These are phyloP conservation scores for Xylariaceae sp. DNA, from an alignment of 2,329 filamentous ascomycete genomes.

Conservation along the genomic window DNA sequence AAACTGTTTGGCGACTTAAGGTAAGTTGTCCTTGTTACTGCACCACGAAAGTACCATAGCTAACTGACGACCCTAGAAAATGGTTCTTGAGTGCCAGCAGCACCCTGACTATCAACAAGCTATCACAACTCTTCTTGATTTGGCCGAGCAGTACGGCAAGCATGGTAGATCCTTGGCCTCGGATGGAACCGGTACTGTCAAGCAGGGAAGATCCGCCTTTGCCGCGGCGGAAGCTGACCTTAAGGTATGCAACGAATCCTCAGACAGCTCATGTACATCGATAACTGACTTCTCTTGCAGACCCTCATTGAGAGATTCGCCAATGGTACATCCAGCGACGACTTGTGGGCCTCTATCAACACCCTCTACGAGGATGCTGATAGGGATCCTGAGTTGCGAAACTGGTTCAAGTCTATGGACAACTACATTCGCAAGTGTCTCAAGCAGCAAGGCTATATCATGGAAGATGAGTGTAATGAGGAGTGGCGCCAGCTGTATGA, in stretches of 20 bases:
- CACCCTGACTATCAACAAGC: slow-evolving; percentile 93
- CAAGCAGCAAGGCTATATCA: slow-evolving; percentile 88
- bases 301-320: slow-evolving; percentile 93
- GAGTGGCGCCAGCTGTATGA: slow-evolving; percentile 90
- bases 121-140: slow-evolving; percentile 82
- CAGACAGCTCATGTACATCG: slow-evolving; percentile 18
- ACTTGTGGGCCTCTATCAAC: slow-evolving; percentile 84
- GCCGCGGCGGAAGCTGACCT: slow-evolving; percentile 78
- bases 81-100: slow-evolving; percentile 94
- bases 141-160: slow-evolving; percentile 84
- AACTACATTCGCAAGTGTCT: slow-evolving; percentile 81
- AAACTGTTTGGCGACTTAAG: slow-evolving; percentile 87
- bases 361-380: slow-evolving; percentile 88
- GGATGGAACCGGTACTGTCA: slow-evolving; percentile 71
- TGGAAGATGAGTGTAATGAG: slow-evolving; percentile 78
- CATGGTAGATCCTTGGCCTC: slow-evolving; percentile 72
- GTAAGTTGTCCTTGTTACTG: slow-evolving; percentile 33
- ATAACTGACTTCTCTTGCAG: slow-evolving; percentile 56
- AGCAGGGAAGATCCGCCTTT: slow-evolving; percentile 74
- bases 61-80: slow-evolving; percentile 68
- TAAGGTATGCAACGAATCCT: slow-evolving; percentile 56
- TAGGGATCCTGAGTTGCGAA: slow-evolving; percentile 81
- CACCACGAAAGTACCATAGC: slow-evolving; percentile 70
- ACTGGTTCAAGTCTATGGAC: slow-evolving; percentile 86
- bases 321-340: slow-evolving; percentile 88